phyloP scores from a whole-genome alignment of 148 eudicot genomes.

The Fagopyrum esculentum region DNA sequence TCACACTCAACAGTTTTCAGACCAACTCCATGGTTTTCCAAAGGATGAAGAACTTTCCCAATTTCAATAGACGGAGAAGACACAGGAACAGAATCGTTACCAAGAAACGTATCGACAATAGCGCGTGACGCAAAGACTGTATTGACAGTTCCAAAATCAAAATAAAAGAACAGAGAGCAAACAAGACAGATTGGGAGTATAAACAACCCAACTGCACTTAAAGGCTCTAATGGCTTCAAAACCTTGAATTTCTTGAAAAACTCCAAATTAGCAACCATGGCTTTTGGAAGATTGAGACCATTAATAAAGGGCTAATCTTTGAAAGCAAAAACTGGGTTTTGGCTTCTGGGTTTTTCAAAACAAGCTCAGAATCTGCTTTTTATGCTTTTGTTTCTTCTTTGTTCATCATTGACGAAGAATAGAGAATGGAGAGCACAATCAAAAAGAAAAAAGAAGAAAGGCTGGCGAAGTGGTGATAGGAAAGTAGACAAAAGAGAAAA shows the following conservation, averaged over 20 bases:
- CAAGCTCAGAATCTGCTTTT: not conserved
- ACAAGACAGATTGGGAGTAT: not conserved
- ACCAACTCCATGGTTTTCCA: not conserved
- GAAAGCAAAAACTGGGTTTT: not conserved
- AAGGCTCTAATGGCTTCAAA: not conserved
- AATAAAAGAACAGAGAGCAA: not conserved
- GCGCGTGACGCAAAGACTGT: not conserved
- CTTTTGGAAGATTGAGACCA: not conserved
- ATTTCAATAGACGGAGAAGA: conserved; percentile 3
- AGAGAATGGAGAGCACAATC: not conserved
- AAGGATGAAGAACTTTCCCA: not conserved
- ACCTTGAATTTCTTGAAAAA: not conserved
- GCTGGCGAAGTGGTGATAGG: not conserved
- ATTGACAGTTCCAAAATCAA: not conserved
- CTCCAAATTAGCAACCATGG: conserved; percentile 1
- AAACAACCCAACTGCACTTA: not conserved
- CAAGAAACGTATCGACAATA: not conserved
- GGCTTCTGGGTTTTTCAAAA: not conserved
- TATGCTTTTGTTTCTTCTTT: not conserved
- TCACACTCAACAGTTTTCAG: conserved; percentile 38
- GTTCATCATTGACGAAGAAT: not conserved
- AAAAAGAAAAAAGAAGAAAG: not conserved
- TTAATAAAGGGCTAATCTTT: not conserved
- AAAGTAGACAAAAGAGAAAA: not conserved
- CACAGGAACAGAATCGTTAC: not conserved